Evolutionary conservation across 164 flowering plant species (phyloP).

Genomic region (Sedum album): DNA sequence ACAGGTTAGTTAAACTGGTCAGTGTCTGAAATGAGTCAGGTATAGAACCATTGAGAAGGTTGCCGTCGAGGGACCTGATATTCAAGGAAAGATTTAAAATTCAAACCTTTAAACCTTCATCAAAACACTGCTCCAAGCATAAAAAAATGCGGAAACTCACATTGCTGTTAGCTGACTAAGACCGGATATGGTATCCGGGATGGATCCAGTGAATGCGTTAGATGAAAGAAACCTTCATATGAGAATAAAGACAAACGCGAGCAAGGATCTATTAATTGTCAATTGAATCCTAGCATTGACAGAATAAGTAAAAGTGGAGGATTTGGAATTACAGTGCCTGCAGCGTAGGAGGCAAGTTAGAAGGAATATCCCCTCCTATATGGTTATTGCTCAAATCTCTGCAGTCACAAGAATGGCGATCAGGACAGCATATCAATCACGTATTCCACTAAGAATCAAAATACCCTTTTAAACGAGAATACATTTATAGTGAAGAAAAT

Average conservation of each 20-base stretch:
- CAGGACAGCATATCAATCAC: too few relatives aligned
- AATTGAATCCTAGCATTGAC: neutral
- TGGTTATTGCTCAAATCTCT: too few relatives aligned
- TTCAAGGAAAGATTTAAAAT: conserved; percentile 5
- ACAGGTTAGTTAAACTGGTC: conserved; percentile 57
- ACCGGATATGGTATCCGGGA: too few relatives aligned
- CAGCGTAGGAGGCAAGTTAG: conserved; percentile 59
- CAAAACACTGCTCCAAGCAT: neutral
- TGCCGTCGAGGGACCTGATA: conserved; percentile 64
- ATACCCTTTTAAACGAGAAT: too few relatives aligned
- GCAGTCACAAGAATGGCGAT: neutral
- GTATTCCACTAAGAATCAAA: too few relatives aligned
- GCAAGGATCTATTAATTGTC: conserved; percentile 6
- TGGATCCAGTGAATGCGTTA: conserved; percentile 73
- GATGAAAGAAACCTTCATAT: conserved; percentile 82
- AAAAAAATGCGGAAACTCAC: conserved; percentile 29
- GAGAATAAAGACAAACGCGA: conserved; percentile 17
- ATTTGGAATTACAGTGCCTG: conserved; percentile 48
- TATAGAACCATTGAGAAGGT: conserved; percentile 42
- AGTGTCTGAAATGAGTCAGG: conserved; percentile 46
- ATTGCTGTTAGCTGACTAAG: too few relatives aligned
- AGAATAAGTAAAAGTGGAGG: neutral
- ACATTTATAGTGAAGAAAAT: neutral
- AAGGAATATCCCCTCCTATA: conserved; percentile 62
- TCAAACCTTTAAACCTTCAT: neutral